phyloP scores from a whole-genome alignment of 2,329 filamentous ascomycete species.

The Hymenoscyphus salicellus region DNA sequence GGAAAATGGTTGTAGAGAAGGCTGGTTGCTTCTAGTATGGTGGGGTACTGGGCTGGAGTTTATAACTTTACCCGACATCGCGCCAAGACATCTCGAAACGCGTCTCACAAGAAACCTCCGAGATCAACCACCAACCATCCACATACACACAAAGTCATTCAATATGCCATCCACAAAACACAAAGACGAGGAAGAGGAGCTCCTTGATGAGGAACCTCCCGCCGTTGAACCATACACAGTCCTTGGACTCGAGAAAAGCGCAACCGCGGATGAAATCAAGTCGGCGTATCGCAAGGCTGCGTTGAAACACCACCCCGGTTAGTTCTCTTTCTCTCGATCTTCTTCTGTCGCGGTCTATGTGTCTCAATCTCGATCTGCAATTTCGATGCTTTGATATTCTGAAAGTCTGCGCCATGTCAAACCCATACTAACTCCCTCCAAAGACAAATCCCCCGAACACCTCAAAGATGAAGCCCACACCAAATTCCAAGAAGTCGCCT shows the following conservation, averaged over 20 bases:
- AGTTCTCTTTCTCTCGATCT: slow-evolving; percentile 20
- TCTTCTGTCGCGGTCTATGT: not conserved
- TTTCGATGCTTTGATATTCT: not conserved
- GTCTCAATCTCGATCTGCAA: not conserved
- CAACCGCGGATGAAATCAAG: slow-evolving; percentile 78
- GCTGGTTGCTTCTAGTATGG: too few relatives aligned
- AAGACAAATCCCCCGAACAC: slow-evolving; percentile 72
- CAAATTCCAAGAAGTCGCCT: slow-evolving; percentile 85
- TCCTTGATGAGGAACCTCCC: slow-evolving; percentile 30
- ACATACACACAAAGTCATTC: slow-evolving; percentile 3
- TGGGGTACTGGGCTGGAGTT: too few relatives aligned
- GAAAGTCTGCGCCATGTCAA: not conserved
- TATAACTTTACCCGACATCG: slow-evolving; percentile 12
- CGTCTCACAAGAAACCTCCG: not conserved
- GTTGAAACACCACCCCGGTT: slow-evolving; percentile 82
- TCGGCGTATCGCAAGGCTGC: slow-evolving; percentile 88
- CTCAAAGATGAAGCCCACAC: slow-evolving; percentile 70
- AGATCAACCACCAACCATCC: slow-evolving; percentile 8
- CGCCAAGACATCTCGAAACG: slow-evolving; percentile 6
- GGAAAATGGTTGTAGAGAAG: too few relatives aligned
- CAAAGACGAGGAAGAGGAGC: slow-evolving; percentile 20
- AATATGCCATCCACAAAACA: slow-evolving; percentile 22
- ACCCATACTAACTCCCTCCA: slow-evolving; percentile 13
- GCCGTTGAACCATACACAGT: slow-evolving; percentile 74
- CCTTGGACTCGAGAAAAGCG: slow-evolving; percentile 66